Percentiles rank a stretch among this genome's conserved stretches.
Evolutionary conservation across 2,329 filamentous ascomycete species (phyloP).

Genomic region (Arthroderma uncinatum): DNA sequence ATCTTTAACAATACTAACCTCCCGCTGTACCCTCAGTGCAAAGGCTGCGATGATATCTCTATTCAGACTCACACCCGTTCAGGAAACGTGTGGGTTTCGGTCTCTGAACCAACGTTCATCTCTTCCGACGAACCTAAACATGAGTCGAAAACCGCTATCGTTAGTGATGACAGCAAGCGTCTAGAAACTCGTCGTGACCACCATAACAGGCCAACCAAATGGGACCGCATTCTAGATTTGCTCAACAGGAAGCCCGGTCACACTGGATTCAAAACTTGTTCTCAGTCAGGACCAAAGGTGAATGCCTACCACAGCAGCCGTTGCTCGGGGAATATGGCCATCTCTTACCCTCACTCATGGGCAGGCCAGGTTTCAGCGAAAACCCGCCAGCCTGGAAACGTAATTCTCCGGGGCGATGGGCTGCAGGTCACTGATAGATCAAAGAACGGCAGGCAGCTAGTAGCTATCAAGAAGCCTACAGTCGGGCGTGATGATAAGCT

Average conservation of each 20-base stretch:
- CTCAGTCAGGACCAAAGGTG: not conserved
- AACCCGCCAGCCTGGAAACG: slow-evolving; percentile 12
- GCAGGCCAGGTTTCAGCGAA: slow-evolving; percentile 21
- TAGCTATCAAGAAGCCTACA: slow-evolving; percentile 13
- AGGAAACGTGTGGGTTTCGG: slow-evolving; percentile 14
- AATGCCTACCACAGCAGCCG: slow-evolving; percentile 16
- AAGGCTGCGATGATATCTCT: slow-evolving; percentile 7
- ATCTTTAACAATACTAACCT: slow-evolving; percentile 6
- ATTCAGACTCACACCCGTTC: slow-evolving; percentile 14
- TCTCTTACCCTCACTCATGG: slow-evolving; percentile 24
- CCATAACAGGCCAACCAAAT: not conserved
- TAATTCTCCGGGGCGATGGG: slow-evolving; percentile 18
- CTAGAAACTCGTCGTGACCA: not conserved
- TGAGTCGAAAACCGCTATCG: not conserved
- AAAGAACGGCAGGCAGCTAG: slow-evolving; percentile 9
- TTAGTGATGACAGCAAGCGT: not conserved
- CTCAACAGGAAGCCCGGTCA: not conserved
- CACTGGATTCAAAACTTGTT: not conserved
- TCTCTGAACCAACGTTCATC: slow-evolving; percentile 17
- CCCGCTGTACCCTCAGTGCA: not conserved
- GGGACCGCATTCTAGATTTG: not conserved
- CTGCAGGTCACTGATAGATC: slow-evolving; percentile 14
- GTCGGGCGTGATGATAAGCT: slow-evolving; percentile 3
- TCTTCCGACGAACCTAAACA: not conserved
- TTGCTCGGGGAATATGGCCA: slow-evolving; percentile 18